Conservation (phyloP, 257 asterid genomes). For the Datura wrightii region DNA sequence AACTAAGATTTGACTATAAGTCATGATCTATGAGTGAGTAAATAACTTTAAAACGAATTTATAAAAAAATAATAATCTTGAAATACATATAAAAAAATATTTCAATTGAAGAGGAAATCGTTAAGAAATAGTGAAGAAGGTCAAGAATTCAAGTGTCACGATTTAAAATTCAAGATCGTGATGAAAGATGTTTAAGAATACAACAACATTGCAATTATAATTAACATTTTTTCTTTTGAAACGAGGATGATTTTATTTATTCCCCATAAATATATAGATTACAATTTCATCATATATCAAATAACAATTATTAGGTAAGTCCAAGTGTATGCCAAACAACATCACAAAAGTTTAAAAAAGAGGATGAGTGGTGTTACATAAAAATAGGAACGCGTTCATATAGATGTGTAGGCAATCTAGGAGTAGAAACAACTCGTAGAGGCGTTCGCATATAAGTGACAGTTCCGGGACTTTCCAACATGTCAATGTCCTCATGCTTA, state of each 20-base stretch:
- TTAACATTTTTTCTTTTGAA: not conserved
- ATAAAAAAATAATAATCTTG: no score
- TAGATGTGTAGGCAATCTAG: slow-evolving; percentile 29
- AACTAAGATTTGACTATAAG: no score
- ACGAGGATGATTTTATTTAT: not conserved
- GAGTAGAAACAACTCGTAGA: slow-evolving; percentile 33
- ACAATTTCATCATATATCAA: not conserved
- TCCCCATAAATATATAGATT: not conserved
- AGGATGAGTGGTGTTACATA: not conserved
- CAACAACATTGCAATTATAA: not conserved
- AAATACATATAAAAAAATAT: no score
- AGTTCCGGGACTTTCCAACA: slow-evolving; percentile 69
- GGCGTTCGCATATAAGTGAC: slow-evolving; percentile 41
- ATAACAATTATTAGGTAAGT: not conserved
- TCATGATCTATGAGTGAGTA: no score
- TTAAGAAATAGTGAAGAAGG: no score
- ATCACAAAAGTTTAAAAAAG: not conserved
- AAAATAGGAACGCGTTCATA: not conserved
- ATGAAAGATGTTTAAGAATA: not conserved
- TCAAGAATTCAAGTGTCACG: no score
- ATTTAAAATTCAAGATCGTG: no score
- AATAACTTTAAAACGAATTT: no score
- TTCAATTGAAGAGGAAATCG: no score
- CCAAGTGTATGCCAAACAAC: not conserved
- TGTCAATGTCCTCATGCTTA: slow-evolving; percentile 47